phyloP scores from a whole-genome alignment of 805 yeast genomes.

The Pichia thaimueangensis region DNA sequence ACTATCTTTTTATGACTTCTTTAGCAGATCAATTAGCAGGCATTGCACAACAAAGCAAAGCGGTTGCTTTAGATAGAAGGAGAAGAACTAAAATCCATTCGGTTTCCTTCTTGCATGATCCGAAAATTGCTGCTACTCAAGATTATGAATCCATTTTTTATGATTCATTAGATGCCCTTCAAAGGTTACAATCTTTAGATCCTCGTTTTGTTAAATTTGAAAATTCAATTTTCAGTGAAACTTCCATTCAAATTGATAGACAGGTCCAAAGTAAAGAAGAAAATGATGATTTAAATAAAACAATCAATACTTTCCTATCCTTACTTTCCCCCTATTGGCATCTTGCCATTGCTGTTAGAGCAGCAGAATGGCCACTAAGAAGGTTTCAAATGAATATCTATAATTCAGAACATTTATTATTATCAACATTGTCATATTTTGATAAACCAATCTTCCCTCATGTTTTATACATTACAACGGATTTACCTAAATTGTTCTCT shows the following conservation, averaged over 20 bases:
- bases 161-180: conserved; percentile 68
- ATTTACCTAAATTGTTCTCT: conserved; percentile 71
- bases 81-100: conserved; percentile 81
- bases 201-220: conserved; percentile 66
- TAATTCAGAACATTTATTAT: conserved; percentile 64
- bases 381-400: conserved; percentile 80
- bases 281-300: conserved; percentile 63
- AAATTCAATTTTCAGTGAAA: conserved; percentile 71
- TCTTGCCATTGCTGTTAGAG: conserved; percentile 67
- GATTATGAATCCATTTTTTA: conserved; percentile 79
- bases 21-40: conserved; percentile 78
- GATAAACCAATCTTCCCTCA: conserved; percentile 67
- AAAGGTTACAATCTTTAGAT: conserved; percentile 66
- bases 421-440: conserved; percentile 78
- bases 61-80: conserved; percentile 81
- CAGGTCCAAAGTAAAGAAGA: conserved; percentile 75
- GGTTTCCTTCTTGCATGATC: conserved; percentile 78
- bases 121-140: conserved; percentile 88
- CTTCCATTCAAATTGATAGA: conserved; percentile 76
- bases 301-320: conserved; percentile 67
- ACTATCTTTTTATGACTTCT: conserved; percentile 30
- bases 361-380: conserved; percentile 93
- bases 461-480: conserved; percentile 62
- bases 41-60: conserved; percentile 55
- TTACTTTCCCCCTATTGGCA: conserved; percentile 73